Base-by-base conservation (phyloP, 495 filamentous ascomycete species). In the Saxophila tyrrhenica region DNA sequence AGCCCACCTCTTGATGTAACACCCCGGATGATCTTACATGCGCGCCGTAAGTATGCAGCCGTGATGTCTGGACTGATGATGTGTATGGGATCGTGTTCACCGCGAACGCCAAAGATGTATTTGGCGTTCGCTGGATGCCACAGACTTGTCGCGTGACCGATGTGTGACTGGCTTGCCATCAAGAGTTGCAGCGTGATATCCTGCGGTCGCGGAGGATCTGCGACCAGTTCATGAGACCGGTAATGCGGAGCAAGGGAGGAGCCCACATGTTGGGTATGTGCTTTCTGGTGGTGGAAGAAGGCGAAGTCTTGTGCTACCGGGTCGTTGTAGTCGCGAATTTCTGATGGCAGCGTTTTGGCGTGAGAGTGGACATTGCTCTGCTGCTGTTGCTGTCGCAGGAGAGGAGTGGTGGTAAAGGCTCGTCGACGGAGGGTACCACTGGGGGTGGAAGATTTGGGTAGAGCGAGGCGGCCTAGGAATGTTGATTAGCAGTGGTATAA, bases 101-200 rank as follows among this genome's bases (percentile, higher is more conserved):
- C 58, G 19, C 91, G 80, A 57, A 94, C 82, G 63, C 92, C 92
- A 67, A 86, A 90, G 69, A 98, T 97, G 72, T 97, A 97, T 39
- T 87, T 83, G 48, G 87, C 82, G 74, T 97, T 98, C 39, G 81
- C 81, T 15, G 94, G 91, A 72, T 97, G 94, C 92, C 92, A 98
- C 52, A 89, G 80, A 45, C 89, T 88, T 1, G 86, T 92, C 61
- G 84, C 76, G 73, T 97, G 92, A 55, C 92, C 92, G 64, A 97
- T 79, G 73, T 98, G 92, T 25, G 82, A 81, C 67, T 94, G 87
- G 10, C 84, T 82, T 22, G 92, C 91, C 72, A 98, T 83, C 59
- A 98, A 81, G 50, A 94, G 77, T 72, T 95, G 89, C 52, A 98
- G 83, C 52, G 89, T 89, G 45, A 94, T 79, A 59, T 96, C 84